phyloP scores from a whole-genome alignment of 306 rosid species.

The Mucuna pruriens region DNA sequence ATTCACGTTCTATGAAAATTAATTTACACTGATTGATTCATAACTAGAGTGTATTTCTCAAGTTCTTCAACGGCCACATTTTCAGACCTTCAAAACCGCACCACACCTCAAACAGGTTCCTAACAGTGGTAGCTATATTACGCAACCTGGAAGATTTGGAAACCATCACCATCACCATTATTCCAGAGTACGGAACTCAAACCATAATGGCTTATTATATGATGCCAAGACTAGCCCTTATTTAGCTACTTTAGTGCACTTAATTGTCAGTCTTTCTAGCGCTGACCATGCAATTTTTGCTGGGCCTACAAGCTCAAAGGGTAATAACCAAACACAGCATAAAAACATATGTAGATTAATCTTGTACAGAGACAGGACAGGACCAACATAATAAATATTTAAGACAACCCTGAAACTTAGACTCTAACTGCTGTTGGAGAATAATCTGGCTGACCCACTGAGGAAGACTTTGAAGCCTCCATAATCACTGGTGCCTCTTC shows the following conservation, averaged over 20 bases:
- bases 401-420: constrained; percentile 41
- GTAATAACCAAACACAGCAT: constrained; percentile 19
- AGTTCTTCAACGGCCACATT: neutral
- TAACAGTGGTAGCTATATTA: neutral
- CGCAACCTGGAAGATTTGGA: constrained; percentile 24
- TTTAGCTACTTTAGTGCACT: constrained; percentile 31
- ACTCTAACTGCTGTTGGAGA: constrained; percentile 77
- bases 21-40: neutral
- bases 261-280: constrained; percentile 29
- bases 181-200: constrained; percentile 14
- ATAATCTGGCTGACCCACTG: constrained; percentile 90
- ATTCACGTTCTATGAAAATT: neutral
- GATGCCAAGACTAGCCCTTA: constrained; percentile 41
- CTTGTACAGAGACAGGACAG: constrained; percentile 38
- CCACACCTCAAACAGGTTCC: constrained; percentile 5
- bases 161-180: constrained; percentile 36
- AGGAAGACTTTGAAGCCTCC: constrained; percentile 90
- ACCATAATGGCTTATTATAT: constrained; percentile 34
- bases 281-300: constrained; percentile 33
- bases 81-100: neutral
- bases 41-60: neutral
- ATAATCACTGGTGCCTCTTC: constrained; percentile 74
- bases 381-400: constrained; percentile 33
- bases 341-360: constrained; percentile 14
- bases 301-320: constrained; percentile 35